These are phyloP conservation scores for Zymoseptoria pseudotritici DNA, from an alignment of 2,329 filamentous ascomycete genomes.

Conservation along the genomic window DNA sequence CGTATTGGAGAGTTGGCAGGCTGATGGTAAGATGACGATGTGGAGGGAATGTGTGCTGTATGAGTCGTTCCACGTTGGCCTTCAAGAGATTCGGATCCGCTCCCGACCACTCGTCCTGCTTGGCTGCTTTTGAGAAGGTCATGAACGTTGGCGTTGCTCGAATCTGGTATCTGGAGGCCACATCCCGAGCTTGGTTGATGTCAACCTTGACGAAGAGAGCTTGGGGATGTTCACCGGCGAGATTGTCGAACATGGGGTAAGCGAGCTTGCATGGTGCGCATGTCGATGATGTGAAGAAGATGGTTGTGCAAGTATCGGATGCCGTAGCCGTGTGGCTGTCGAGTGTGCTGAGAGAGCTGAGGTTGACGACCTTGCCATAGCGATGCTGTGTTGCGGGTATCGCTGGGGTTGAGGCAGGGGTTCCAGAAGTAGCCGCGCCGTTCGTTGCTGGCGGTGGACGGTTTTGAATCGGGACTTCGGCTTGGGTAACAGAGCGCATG, in stretches of 20 bases:
- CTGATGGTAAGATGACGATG: conserved; percentile 69
- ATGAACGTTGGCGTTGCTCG: conserved; percentile 81
- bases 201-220: conserved; percentile 77
- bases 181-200: conserved; percentile 54
- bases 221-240: conserved; percentile 65
- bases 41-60: conserved; percentile 65
- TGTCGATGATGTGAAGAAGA: conserved; percentile 89
- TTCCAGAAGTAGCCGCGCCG: neutral
- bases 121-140: conserved; percentile 68
- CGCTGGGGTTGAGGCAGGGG: neutral
- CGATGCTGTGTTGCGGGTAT: neutral
- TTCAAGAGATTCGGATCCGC: conserved; percentile 62
- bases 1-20: conserved; percentile 61
- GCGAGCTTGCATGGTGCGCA: conserved; percentile 78
- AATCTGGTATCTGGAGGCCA: conserved; percentile 59
- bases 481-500: conserved; percentile 56
- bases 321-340: conserved; percentile 54
- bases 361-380: conserved; percentile 52
- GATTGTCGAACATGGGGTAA: conserved; percentile 72
- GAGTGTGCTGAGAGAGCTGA: conserved; percentile 53
- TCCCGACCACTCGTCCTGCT: conserved; percentile 74
- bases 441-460: conserved; percentile 13
- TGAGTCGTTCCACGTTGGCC: conserved; percentile 63
- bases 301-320: conserved; percentile 61
- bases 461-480: conserved; percentile 39